These are phyloP conservation scores for Periconia sp. DNA, from an alignment of 2,329 filamentous ascomycete genomes.

Conservation along the genomic window DNA sequence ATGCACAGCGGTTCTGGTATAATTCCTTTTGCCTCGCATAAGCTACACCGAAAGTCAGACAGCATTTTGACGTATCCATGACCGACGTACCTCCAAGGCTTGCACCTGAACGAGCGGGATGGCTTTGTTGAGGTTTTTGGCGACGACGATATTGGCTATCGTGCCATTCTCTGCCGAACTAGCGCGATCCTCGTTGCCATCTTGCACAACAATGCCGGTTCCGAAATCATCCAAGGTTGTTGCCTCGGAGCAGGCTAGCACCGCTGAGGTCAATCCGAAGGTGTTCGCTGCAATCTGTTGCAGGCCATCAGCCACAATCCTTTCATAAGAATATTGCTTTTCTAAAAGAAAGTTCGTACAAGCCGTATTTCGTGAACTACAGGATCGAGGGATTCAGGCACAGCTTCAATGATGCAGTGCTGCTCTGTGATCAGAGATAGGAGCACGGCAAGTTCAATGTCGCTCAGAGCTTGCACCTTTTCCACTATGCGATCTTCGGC, in stretches of 20 bases:
- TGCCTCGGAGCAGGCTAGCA: conserved; percentile 71
- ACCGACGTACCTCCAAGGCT: conserved; percentile 57
- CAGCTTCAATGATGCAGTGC: conserved; percentile 85
- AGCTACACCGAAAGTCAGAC: conserved; percentile 59
- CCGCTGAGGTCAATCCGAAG: conserved; percentile 70
- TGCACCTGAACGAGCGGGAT: conserved; percentile 81
- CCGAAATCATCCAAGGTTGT: conserved; percentile 83
- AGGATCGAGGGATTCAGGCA: conserved; percentile 62
- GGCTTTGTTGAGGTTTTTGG: conserved; percentile 75
- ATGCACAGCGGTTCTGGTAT: conserved; percentile 73
- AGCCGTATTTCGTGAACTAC: conserved; percentile 74
- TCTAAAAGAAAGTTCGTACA: conserved; percentile 46
- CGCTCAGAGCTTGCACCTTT: conserved; percentile 76
- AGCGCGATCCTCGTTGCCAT: conserved; percentile 29
- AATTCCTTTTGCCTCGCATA: conserved; percentile 75
- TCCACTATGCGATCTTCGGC: conserved; percentile 43
- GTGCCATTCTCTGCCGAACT: conserved; percentile 51
- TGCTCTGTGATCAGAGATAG: conserved; percentile 79
- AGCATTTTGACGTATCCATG: background rate
- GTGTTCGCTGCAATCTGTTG: conserved; percentile 65
- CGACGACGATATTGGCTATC: conserved; percentile 82
- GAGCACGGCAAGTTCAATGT: conserved; percentile 83
- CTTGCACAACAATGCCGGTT: conserved; percentile 62
- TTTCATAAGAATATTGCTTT: background rate
- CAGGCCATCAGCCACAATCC: conserved; percentile 1